phyloP scores from a whole-genome alignment of 345 rosid genomes.

The Euphorbia lathyris region DNA sequence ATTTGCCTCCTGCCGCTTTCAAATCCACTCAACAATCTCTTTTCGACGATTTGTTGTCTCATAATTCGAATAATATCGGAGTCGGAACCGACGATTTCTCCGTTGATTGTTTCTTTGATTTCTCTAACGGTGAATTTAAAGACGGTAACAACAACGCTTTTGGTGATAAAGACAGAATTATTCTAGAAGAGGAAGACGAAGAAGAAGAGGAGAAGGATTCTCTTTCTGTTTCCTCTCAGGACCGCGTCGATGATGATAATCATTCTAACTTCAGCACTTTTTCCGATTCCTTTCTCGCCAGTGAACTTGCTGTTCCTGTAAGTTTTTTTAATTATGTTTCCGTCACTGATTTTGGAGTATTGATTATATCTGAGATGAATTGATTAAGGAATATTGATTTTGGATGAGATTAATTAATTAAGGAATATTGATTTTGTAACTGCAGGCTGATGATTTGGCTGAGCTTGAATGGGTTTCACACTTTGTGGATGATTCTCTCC shows the following conservation, averaged over 20 bases:
- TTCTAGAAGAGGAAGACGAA: conserved; percentile 33
- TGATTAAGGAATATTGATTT: too few relatives aligned
- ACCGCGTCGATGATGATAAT: conserved; percentile 35
- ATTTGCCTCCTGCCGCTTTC: conserved; percentile 11
- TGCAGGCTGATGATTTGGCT: conserved; percentile 45
- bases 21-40: conserved; percentile 30
- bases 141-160: conserved; percentile 4
- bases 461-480: conserved; percentile 63
- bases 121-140: conserved; percentile 43
- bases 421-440: not conserved
- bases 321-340: too few relatives aligned
- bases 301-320: conserved; percentile 44
- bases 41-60: conserved; percentile 34
- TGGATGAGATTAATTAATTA: too few relatives aligned
- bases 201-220: conserved; percentile 38
- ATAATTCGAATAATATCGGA: conserved; percentile 14
- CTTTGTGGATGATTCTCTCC: conserved; percentile 46
- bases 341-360: too few relatives aligned
- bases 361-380: too few relatives aligned
- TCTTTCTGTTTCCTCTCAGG: conserved; percentile 39
- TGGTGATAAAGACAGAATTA: not conserved
- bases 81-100: conserved; percentile 60
- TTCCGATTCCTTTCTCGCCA: conserved; percentile 27
- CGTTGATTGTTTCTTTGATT: conserved; percentile 65
- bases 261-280: conserved; percentile 27